Evolutionary conservation across 257 asterid species (phyloP).

Genomic region (Orobanche coerulescens): DNA sequence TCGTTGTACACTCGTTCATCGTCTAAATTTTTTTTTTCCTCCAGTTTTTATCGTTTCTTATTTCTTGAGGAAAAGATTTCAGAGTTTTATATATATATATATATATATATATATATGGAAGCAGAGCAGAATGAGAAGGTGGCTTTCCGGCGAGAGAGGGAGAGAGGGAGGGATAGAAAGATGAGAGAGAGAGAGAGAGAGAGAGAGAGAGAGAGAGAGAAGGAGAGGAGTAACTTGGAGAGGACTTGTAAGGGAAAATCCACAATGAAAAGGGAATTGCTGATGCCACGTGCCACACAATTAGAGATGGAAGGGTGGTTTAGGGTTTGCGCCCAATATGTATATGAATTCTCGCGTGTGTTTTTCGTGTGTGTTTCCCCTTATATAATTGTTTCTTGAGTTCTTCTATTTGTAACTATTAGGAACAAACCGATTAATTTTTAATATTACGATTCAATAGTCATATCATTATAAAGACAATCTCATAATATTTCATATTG

Average conservation of each 20-base stretch:
- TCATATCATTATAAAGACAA: no score
- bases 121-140: not conserved
- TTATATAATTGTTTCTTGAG: no score
- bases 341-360: no score
- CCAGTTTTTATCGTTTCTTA: not conserved
- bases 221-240: not conserved
- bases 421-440: no score
- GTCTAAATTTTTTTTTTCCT: not conserved
- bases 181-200: not conserved
- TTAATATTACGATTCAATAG: no score
- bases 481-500: no score
- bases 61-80: not conserved
- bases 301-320: conserved; percentile 31
- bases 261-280: conserved; percentile 26
- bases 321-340: conserved; percentile 42
- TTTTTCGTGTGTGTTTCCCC: no score
- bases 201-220: not conserved
- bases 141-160: not conserved
- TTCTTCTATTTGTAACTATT: no score
- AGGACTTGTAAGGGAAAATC: conserved; percentile 27
- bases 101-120: no score
- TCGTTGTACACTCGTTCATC: conserved; percentile 15
- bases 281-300: conserved; percentile 47
- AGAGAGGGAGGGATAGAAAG: not conserved
- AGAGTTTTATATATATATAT: no score